phyloP scores from a whole-genome alignment of 2,329 filamentous ascomycete species.

The Phoma sp. region DNA sequence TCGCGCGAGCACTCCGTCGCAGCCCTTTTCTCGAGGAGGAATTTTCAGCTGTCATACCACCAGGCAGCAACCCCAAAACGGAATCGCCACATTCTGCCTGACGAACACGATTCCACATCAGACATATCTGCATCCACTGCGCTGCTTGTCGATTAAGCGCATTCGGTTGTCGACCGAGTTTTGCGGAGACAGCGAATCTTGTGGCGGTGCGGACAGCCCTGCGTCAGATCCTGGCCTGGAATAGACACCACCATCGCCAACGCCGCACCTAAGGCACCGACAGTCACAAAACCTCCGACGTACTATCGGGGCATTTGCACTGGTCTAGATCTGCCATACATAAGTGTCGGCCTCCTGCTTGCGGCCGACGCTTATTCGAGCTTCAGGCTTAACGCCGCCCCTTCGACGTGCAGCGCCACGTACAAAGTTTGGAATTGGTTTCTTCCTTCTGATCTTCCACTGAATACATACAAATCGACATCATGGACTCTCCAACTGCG shows the following conservation, averaged over 20 bases:
- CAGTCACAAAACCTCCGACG: neutral
- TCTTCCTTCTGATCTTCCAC: too few species aligned
- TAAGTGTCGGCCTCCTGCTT: slow-evolving; percentile 7
- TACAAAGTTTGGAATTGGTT: too few species aligned
- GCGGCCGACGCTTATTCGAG: too few species aligned
- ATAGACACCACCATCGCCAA: slow-evolving; percentile 4
- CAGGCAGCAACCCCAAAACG: neutral
- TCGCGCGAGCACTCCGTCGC: neutral
- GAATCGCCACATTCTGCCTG: neutral
- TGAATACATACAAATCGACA: slow-evolving; percentile 14
- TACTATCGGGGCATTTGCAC: neutral
- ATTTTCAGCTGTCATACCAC: neutral
- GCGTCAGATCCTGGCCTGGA: neutral
- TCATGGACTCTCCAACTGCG: slow-evolving; percentile 13
- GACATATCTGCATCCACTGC: neutral
- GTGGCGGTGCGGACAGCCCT: slow-evolving; percentile 11
- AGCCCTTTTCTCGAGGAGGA: neutral
- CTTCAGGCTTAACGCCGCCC: slow-evolving; percentile 5
- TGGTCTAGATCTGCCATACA: neutral
- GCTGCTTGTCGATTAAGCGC: neutral
- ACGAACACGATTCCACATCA: too few species aligned
- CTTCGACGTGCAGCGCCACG: neutral
- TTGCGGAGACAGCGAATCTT: slow-evolving; percentile 3
- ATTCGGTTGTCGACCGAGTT: neutral
- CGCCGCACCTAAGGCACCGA: neutral